A percentile compares a stretch with the other conserved stretches of the same genome.
phyloP scores from a whole-genome alignment of 2,329 filamentous ascomycete species.

The Trichoderma asperellum region DNA sequence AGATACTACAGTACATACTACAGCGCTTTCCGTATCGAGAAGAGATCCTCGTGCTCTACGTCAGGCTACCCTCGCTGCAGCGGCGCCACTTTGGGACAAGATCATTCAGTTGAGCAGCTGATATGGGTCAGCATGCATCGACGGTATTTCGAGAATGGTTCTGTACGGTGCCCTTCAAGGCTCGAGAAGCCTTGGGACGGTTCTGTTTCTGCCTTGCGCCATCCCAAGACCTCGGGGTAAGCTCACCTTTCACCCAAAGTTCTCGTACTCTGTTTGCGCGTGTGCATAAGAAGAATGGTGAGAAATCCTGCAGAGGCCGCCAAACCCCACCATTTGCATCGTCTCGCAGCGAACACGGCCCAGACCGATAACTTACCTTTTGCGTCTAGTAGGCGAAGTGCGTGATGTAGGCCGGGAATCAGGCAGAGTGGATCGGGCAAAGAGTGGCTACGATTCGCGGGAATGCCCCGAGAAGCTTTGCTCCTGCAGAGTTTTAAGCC shows the following conservation, averaged over 20 bases:
- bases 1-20: not conserved
- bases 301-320: slow-evolving; percentile 22
- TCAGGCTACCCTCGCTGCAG: not conserved
- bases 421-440: not conserved
- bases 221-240: not conserved
- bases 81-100: not conserved
- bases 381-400: not conserved
- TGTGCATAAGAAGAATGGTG: not conserved
- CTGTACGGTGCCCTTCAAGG: not conserved
- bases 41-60: slow-evolving; percentile 10
- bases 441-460: not conserved
- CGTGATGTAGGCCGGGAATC: slow-evolving; percentile 8
- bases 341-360: not conserved
- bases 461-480: slow-evolving; percentile 5
- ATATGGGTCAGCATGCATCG: not conserved
- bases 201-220: slow-evolving; percentile 14
- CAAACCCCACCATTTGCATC: slow-evolving; percentile 11
- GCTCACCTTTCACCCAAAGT: not conserved
- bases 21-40: not conserved
- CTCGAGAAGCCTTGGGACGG: not conserved
- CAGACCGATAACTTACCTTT: not conserved
- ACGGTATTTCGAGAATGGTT: not conserved
- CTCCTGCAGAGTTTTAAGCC: not conserved
- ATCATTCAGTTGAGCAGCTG: not conserved
- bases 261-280: not conserved